Evolutionary conservation across 202 grass and related monocot genomes (phyloP).

Genomic region (Cymbopogon flexuosus): DNA sequence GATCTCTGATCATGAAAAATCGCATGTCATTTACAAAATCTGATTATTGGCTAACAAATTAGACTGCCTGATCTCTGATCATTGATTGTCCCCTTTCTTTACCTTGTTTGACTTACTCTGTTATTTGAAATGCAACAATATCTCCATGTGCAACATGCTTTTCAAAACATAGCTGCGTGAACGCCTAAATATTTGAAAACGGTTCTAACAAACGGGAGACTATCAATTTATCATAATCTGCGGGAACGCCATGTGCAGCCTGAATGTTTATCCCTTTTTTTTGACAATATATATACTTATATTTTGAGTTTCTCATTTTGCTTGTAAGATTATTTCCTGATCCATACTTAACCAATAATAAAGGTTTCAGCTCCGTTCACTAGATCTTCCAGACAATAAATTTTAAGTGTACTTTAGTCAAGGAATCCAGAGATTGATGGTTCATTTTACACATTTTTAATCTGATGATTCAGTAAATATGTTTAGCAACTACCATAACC

Average conservation of each 20-base stretch:
- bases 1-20: neutral
- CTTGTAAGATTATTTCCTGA: neutral
- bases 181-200: neutral
- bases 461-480: neutral
- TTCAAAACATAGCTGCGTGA: neutral
- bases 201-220: neutral
- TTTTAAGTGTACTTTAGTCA: slow-evolving; percentile 9
- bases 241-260: neutral
- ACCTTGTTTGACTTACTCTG: neutral
- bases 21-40: neutral
- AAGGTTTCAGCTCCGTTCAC: neutral
- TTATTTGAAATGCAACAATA: neutral
- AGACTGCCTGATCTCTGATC: neutral
- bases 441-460: neutral
- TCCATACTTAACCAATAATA: neutral
- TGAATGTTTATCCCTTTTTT: slow-evolving; percentile 1
- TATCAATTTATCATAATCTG: neutral
- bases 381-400: neutral
- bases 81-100: neutral
- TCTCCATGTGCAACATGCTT: neutral
- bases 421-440: slow-evolving; percentile 15
- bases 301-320: slow-evolving; percentile 9
- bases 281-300: neutral
- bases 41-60: neutral
- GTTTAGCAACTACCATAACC: neutral